Base-by-base conservation (phyloP, 352 stramenopile genomes). In the Phytophthora podocarpi region DNA sequence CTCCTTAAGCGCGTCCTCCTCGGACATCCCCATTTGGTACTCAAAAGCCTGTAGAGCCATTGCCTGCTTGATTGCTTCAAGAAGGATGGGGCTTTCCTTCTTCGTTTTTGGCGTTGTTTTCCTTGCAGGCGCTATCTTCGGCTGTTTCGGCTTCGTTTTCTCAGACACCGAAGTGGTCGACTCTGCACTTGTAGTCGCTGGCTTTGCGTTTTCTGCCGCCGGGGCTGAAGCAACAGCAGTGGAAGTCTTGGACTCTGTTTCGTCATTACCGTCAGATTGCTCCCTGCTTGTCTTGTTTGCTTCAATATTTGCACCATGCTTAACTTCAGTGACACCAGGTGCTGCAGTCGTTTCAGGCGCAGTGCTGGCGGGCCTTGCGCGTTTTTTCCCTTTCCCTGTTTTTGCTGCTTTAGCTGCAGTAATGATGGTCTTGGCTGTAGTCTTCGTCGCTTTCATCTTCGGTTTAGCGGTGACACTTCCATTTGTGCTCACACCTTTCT, bases 11-110 rank as follows among this genome's bases (percentile, higher is more conserved):
- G 70, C 70, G 16, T 75, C 57, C 23, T 78, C 57, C 35, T 78
- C 70, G 2, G 52, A 75, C 52, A 78, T 42, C 4, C 70, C 70
- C 36, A 65, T 46, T 37, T 78, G 70, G 20, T 67, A 75, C 27
- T 70, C 47, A 30, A 67, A 70, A 16, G 60, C 49, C 21, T 78
- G 66, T 8, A 74, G 34, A 5, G 54, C 64, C 20, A 60, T 74
- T 12, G 69, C 46, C 28, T 77, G 64, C 5, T 61, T 54, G n/a
- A 74, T 42, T 12, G 65, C 37, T n/a, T 58, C 36, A 8, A 39
- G 18, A 15, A 52, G 36, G 24, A 53, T 47, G 13, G 57, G 39
- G 18, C 21, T 58, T 18, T 54, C 18, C 7, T 23, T 39, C 20
- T 57, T 67, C 16, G 41, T 27, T 21, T 49, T 63, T 11, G 37